phyloP scores from a whole-genome alignment of 441 rosid genomes.

The Populus hybrid region DNA sequence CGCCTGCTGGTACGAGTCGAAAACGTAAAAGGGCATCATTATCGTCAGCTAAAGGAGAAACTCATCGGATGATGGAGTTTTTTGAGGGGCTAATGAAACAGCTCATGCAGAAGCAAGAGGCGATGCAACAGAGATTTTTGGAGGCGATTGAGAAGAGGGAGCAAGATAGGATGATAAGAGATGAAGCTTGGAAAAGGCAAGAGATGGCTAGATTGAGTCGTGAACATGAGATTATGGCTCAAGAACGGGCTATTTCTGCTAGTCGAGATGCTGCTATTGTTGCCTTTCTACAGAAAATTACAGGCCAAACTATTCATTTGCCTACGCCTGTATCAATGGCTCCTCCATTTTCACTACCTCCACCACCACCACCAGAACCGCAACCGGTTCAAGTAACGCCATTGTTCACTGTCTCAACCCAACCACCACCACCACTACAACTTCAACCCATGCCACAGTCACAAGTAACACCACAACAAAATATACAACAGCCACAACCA shows the following conservation, averaged over 20 bases:
- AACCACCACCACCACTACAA: conserved; percentile 15
- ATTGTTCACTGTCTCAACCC: conserved; percentile 12
- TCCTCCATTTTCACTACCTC: conserved; percentile 12
- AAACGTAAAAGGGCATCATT: conserved; percentile 54
- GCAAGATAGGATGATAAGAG: conserved; percentile 58
- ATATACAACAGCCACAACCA: conserved; percentile 1
- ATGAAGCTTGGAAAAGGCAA: conserved; percentile 73
- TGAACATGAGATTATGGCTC: conserved; percentile 59
- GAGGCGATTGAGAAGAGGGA: conserved; percentile 73
- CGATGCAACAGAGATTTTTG: conserved; percentile 61
- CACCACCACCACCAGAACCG: conserved; percentile 3
- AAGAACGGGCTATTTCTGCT: conserved; percentile 58
- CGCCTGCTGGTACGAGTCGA: conserved; percentile 46
- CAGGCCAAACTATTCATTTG: conserved; percentile 65
- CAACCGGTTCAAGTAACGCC: conserved; percentile 9
- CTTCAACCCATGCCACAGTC: conserved; percentile 19
- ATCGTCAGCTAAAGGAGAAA: conserved; percentile 20
- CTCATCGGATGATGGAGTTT: conserved; percentile 56
- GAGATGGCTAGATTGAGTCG: conserved; percentile 54
- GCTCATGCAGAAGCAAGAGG: conserved; percentile 73
- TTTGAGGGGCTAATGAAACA: conserved; percentile 61
- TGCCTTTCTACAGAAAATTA: conserved; percentile 58
- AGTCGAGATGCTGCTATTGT: conserved; percentile 61
- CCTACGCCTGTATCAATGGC: conserved; percentile 34
- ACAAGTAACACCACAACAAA: conserved; percentile 15